Base-by-base conservation (phyloP, 1,139 yeast species). In the Candida labiduridarum region DNA sequence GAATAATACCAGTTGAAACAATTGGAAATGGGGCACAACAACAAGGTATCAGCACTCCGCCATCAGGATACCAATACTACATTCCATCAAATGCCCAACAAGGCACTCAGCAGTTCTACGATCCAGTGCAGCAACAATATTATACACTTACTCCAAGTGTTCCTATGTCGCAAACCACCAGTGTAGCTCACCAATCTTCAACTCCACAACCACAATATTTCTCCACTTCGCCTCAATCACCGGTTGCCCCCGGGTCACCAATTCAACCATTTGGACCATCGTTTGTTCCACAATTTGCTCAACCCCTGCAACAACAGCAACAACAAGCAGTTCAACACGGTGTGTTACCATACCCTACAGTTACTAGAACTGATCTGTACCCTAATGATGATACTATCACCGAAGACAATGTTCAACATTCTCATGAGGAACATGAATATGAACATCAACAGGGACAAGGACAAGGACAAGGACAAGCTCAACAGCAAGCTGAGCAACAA, bases 111-210 rank as follows among this genome's bases (percentile, higher is more conserved):
- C 79, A 74, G 53, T 73, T 72, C 54, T 76, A 74, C 56, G 80
- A 76, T 54, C 80, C 79, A 1, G 73, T 73, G 12, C 78, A 72
- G 59, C 80, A 76, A 57, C 79, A 76, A 51, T 76, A 70, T 53
- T 76, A 67, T 53, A 76, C 77, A 10, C 65, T 75, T 41, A 68
- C 76, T 16, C 78, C 79, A n/a, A 48, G 56, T 19, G 41, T 56
- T 8, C 69, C 56, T 10, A 68, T 64, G 54, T 74, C 76, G 67
- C 76, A 71, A 51, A 22, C 19, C 25, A 29, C 27, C 1, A 44
- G 29, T 25, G 16, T 31, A 22, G 51, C 38, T 38, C 51, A 34
- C 30, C 51, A 15, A 34, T 31, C 46, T 59, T 54, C 38, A 41
- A 22, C 40, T 7, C 69, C 68, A 11, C 73, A 67, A 56, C 78